phyloP scores from a whole-genome alignment of 768 basidiomycete species.

The Leccinum longicurvipes region DNA sequence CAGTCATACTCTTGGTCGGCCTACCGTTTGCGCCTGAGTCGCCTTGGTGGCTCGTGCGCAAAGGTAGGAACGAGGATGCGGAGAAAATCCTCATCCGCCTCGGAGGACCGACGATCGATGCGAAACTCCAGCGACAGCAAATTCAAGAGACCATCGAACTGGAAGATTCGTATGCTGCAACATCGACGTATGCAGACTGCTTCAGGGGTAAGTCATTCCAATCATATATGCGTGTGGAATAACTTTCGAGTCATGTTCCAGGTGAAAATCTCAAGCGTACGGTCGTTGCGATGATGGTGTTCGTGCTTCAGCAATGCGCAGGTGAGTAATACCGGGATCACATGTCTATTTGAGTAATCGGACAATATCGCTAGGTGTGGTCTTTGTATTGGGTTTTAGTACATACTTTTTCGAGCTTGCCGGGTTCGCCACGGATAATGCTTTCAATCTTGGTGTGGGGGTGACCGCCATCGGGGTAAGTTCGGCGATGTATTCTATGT shows the following conservation, averaged over 20 bases:
- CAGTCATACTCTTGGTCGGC: constrained; percentile 28
- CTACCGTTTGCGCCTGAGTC: constrained; percentile 31
- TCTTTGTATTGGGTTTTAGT: constrained; percentile 26
- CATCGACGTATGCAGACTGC: constrained; percentile 32
- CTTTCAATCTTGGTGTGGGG: constrained; percentile 32
- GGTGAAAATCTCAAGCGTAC: constrained; percentile 26
- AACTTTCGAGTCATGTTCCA: neutral
- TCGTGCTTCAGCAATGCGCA: constrained; percentile 26
- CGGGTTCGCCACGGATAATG: constrained; percentile 25
- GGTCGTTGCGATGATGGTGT: constrained; percentile 29
- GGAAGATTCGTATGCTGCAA: constrained; percentile 27
- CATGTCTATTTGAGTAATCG: neutral
- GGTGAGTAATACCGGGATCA: constrained; percentile 4
- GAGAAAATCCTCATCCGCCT: constrained; percentile 17
- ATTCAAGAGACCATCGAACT: constrained; percentile 29
- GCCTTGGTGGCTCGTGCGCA: constrained; percentile 35
- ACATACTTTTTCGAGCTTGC: constrained; percentile 37
- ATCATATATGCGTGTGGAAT: too few species aligned
- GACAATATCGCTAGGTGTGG: constrained; percentile 14
- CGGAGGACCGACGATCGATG: constrained; percentile 23
- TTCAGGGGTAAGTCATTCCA: constrained; percentile 23
- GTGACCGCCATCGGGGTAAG: constrained; percentile 27
- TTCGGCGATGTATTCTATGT: neutral
- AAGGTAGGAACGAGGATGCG: constrained; percentile 26
- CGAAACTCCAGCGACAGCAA: constrained; percentile 19